Evolutionary conservation across 1,284 basidiomycete species (phyloP).

Genomic region (Mrakiaceae sp.): DNA sequence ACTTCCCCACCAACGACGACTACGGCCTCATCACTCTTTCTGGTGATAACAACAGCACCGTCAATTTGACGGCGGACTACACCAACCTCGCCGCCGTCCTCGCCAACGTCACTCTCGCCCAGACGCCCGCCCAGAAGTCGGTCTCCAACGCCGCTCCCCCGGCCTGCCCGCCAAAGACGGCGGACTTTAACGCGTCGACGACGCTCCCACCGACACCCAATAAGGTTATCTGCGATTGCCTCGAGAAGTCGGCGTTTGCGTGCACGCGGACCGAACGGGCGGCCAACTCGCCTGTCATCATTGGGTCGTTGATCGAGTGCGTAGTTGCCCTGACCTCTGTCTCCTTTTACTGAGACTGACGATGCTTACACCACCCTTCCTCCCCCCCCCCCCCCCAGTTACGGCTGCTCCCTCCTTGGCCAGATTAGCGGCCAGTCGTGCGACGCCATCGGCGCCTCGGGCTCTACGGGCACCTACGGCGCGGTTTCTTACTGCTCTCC

Average conservation of each 20-base stretch:
- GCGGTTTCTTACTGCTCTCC: conserved; percentile 25
- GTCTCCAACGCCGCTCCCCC: conserved; percentile 48
- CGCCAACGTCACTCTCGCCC: conserved; percentile 47
- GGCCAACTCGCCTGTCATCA: conserved; percentile 50
- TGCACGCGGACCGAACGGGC: conserved; percentile 44
- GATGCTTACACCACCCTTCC: not conserved
- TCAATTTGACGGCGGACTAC: conserved; percentile 53
- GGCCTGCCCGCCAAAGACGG: conserved; percentile 52
- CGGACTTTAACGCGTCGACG: conserved; percentile 51
- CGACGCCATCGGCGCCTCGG: conserved; percentile 57
- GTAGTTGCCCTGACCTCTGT: conserved; percentile 14
- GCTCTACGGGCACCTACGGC: conserved; percentile 63
- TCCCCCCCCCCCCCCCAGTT: conserved; percentile 30
- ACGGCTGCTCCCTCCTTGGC: conserved; percentile 58
- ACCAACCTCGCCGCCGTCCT: conserved; percentile 53
- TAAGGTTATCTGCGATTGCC: conserved; percentile 61
- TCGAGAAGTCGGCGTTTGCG: conserved; percentile 49
- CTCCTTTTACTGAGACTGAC: not conserved
- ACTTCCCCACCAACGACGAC: conserved; percentile 60
- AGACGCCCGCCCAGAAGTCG: conserved; percentile 48
- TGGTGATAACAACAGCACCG: conserved; percentile 46
- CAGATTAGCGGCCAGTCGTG: conserved; percentile 41
- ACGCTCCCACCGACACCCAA: conserved; percentile 74
- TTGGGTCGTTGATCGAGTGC: conserved; percentile 51
- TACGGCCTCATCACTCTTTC: conserved; percentile 77